Evolutionary conservation across 176 grass and related monocot genomes (phyloP), one percentile per base, ranked within the genome.

Genomic region (Dendrocalamus sinicus): DNA sequence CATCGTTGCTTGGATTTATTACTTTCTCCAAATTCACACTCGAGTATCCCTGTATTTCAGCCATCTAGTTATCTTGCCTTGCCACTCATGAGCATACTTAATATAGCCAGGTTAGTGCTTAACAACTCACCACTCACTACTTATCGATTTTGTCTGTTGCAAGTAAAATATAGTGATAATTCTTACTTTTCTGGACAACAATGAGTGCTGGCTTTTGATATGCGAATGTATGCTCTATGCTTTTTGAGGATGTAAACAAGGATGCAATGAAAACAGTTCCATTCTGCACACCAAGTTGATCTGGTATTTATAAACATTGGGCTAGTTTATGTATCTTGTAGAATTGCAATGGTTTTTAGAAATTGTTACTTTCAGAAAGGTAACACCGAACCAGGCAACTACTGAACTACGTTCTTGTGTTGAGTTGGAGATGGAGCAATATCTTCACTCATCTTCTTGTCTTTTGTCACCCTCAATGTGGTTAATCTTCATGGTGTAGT

Each of bases 1-100:
- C 88, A 84, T 0, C 89, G 73, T 75, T 94, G 70, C 68, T 67
- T 99, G 81, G 89, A 94, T 59, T 79, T 86, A 71, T 91, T 99
- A 53, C 92, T 99, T 89, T 81, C 90, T 86, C 94, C 96, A 22
- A 94, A 99, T 92, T 94, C 92, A 72, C 84, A 83, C 39, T 87
- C 85, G 2, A 83, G 46, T 50, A 72, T 99, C 20, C 93, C 96
- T 83, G 78, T 83, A 69, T 96, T 94, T 86, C 78, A 88, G 72
- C 92, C 82, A 62, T 99, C 96, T 37, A 91, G 82, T 87, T 99
- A 96, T 81, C 86, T 99, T 86, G 82, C 93, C 8, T 91, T 99
- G 60, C 96, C 96, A 86, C 94, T 99, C 62, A 91, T 91, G 91
- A 96, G 96, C 88, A 91, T 99, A 89, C 93, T 99, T 82, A 96